Percentiles rank a stretch among this genome's conserved stretches.
These are phyloP conservation scores for Diplodia scrobiculata DNA, from an alignment of 2,329 filamentous ascomycete species.

Conservation along the genomic window DNA sequence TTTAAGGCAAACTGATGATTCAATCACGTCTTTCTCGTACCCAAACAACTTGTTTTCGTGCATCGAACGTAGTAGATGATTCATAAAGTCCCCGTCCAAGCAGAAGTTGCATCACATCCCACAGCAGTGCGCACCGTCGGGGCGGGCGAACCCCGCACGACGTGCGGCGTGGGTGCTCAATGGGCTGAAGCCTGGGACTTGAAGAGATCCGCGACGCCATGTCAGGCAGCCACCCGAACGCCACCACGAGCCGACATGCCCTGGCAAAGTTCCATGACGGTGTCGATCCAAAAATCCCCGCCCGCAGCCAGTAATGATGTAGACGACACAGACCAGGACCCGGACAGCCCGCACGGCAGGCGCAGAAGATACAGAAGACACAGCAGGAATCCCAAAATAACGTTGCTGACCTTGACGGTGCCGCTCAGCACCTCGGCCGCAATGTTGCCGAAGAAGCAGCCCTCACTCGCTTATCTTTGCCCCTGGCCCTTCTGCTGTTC, in stretches of 20 bases:
- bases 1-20: background rate
- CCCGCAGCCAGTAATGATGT: background rate
- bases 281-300: background rate
- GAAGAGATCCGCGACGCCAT: background rate
- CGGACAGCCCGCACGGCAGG: too few relatives aligned
- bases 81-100: background rate
- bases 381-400: background rate
- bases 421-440: background rate
- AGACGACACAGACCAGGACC: background rate
- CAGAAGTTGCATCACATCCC: background rate
- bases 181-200: background rate
- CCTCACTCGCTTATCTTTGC: background rate
- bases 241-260: background rate
- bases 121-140: too few relatives aligned
- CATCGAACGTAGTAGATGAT: background rate
- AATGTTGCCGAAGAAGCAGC: background rate
- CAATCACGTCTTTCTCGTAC: background rate
- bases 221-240: background rate
- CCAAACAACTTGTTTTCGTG: background rate
- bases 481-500: background rate
- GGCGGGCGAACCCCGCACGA: background rate
- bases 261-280: background rate
- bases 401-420: background rate
- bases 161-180: background rate
- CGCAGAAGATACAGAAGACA: background rate